A percentile compares a stretch with the other conserved stretches of the same genome.
phyloP scores from a whole-genome alignment of 176 grass and related monocot genomes.

The Urochloa ruziziensis region DNA sequence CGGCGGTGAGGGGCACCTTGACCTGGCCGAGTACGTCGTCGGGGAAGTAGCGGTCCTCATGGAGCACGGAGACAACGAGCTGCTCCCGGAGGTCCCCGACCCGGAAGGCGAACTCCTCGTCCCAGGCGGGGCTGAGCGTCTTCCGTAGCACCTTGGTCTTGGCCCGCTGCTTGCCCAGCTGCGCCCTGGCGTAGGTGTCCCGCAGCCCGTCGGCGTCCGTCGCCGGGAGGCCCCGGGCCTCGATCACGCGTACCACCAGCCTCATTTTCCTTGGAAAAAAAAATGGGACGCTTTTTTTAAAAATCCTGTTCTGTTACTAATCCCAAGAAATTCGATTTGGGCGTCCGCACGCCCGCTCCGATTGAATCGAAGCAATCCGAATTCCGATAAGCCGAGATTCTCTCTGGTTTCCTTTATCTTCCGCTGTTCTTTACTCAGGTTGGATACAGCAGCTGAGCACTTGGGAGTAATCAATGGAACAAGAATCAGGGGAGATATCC shows the following conservation, averaged over 20 bases:
- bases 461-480: background rate
- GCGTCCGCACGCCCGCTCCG: background rate
- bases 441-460: background rate
- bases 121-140: conserved; percentile 63
- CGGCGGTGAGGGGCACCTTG: conserved; percentile 60
- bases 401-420: background rate
- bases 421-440: too few relatives aligned
- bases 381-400: background rate
- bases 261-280: conserved; percentile 47
- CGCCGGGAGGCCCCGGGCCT: conserved; percentile 66
- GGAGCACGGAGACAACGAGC: conserved; percentile 58
- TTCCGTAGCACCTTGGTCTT: conserved; percentile 68
- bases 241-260: conserved; percentile 67
- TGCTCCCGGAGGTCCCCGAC: conserved; percentile 77
- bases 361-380: background rate
- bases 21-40: conserved; percentile 91
- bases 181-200: conserved; percentile 71
- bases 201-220: conserved; percentile 53
- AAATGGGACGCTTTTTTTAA: background rate
- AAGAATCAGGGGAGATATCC: background rate
- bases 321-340: conserved; percentile 10
- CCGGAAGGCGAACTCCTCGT: conserved; percentile 82
- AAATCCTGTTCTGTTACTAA: background rate
- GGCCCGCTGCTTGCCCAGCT: conserved; percentile 68
- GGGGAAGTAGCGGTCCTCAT: conserved; percentile 85